Evolutionary conservation across 352 stramenopile genomes (phyloP).

Genomic region (Achlya hypogyna): DNA sequence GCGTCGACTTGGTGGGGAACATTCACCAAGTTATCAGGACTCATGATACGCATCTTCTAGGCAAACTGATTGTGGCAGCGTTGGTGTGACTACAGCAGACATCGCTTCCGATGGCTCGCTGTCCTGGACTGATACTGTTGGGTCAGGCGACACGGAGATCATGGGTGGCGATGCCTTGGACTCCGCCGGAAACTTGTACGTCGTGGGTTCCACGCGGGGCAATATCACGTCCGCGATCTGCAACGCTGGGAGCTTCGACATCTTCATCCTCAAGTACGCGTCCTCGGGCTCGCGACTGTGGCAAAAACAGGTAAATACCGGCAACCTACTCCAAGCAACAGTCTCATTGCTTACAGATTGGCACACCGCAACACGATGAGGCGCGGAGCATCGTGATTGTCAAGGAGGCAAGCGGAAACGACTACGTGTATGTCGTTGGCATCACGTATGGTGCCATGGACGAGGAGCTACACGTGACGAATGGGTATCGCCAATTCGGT

Average conservation of each 20-base stretch:
- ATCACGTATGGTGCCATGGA: constrained; percentile 68
- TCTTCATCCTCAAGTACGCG: constrained; percentile 13
- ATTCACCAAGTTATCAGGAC: background rate
- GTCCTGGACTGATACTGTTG: constrained; percentile 2
- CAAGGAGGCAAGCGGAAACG: constrained; percentile 8
- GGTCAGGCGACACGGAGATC: constrained; percentile 10
- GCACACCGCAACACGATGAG: constrained; percentile 18
- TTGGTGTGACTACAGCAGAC: constrained; percentile 6
- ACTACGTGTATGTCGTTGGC: constrained; percentile 43
- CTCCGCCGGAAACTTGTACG: constrained; percentile 10
- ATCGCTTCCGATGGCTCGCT: background rate
- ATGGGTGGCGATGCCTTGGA: constrained; percentile 14
- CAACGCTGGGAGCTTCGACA: constrained; percentile 18
- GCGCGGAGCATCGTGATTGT: constrained; percentile 3
- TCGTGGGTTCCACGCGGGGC: constrained; percentile 13
- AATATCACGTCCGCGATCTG: constrained; percentile 3
- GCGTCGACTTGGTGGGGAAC: background rate
- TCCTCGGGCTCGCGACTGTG: background rate
- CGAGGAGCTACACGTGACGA: constrained; percentile 53
- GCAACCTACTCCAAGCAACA: too few species aligned
- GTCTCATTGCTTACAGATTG: too few species aligned
- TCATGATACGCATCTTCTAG: background rate
- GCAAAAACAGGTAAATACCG: constrained; percentile 8
- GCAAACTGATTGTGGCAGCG: background rate
- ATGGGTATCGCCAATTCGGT: constrained; percentile 58